phyloP scores from a whole-genome alignment of 2,329 filamentous ascomycete species.

The Beauveria sp. region DNA sequence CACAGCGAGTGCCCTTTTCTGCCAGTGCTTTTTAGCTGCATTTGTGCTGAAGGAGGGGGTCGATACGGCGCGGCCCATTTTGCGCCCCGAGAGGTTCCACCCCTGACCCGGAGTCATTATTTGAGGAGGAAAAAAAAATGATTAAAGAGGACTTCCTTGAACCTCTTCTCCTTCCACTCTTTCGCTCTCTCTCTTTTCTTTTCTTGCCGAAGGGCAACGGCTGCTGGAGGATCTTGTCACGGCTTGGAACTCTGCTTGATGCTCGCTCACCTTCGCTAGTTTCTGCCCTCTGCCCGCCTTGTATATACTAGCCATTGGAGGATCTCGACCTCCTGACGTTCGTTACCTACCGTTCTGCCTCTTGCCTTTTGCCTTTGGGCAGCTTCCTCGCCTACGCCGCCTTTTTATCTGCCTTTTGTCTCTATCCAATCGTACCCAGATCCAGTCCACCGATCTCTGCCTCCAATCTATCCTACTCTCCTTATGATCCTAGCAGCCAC shows the following conservation, averaged over 20 bases:
- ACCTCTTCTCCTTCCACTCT: conserved; percentile 11
- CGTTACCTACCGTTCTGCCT: conserved; percentile 9
- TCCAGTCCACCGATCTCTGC: background rate
- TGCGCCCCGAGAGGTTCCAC: conserved; percentile 17
- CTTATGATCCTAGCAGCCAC: conserved; percentile 21
- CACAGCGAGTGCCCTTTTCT: background rate
- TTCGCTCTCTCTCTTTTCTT: background rate
- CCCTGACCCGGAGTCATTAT: conserved; percentile 17
- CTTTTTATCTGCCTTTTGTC: background rate
- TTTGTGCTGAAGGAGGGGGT: conserved; percentile 2
- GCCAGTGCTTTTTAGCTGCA: background rate
- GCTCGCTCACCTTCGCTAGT: conserved; percentile 29
- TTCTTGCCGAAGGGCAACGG: conserved; percentile 9
- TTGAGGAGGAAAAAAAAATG: conserved; percentile 15
- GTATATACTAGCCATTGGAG: conserved; percentile 16
- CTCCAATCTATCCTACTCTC: conserved; percentile 18
- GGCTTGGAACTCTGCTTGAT: conserved; percentile 20
- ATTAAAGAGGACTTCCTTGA: conserved; percentile 13
- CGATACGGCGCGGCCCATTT: conserved; percentile 12
- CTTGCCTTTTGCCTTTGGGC: conserved; percentile 14
- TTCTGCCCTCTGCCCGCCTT: conserved; percentile 29
- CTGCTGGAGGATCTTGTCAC: conserved; percentile 18
- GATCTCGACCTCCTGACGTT: conserved; percentile 13
- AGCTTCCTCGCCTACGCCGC: conserved; percentile 10
- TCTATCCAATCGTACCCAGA: background rate